Percentiles rank a stretch among this genome's conserved stretches.
phyloP scores from a whole-genome alignment of 768 basidiomycete genomes.

The Auricularia sp. region DNA sequence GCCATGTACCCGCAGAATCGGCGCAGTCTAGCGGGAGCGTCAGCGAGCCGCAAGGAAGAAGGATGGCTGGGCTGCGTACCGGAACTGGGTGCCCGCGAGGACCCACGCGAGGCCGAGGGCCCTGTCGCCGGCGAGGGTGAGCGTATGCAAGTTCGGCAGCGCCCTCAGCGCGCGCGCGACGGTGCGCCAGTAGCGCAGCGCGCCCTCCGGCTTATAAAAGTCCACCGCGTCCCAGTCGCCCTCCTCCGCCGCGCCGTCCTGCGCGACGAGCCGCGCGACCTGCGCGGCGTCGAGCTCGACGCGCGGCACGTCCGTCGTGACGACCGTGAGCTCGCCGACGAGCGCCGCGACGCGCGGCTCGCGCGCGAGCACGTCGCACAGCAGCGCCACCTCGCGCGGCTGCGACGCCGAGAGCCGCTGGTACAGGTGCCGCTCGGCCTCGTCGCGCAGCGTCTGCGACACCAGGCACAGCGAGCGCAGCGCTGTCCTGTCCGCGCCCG shows the following conservation, averaged over 20 bases:
- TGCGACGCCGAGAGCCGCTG: neutral
- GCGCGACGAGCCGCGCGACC: too few species aligned
- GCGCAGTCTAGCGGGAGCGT: neutral
- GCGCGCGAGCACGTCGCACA: neutral
- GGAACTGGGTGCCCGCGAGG: neutral
- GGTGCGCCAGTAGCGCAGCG: constrained; percentile 1
- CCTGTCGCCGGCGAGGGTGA: neutral
- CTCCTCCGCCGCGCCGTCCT: neutral
- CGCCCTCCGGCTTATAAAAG: neutral
- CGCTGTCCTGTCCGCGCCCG: neutral
- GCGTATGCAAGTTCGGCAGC: neutral
- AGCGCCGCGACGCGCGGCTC: neutral
- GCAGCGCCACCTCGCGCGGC: neutral
- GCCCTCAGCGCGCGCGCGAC: neutral
- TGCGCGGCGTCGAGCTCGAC: neutral
- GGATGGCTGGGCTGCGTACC: too few species aligned
- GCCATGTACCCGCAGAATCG: constrained; percentile 1
- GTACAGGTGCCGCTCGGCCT: neutral
- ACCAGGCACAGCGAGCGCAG: neutral
- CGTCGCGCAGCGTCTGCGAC: neutral
- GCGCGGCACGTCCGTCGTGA: neutral
- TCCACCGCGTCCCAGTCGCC: neutral
- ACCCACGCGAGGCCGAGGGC: neutral
- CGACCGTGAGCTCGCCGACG: neutral
- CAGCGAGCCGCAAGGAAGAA: too few species aligned